Evolutionary conservation across 1,284 basidiomycete species (phyloP), one percentile per base, ranked within the genome.

Genomic region (Rhodotorula sp.): DNA sequence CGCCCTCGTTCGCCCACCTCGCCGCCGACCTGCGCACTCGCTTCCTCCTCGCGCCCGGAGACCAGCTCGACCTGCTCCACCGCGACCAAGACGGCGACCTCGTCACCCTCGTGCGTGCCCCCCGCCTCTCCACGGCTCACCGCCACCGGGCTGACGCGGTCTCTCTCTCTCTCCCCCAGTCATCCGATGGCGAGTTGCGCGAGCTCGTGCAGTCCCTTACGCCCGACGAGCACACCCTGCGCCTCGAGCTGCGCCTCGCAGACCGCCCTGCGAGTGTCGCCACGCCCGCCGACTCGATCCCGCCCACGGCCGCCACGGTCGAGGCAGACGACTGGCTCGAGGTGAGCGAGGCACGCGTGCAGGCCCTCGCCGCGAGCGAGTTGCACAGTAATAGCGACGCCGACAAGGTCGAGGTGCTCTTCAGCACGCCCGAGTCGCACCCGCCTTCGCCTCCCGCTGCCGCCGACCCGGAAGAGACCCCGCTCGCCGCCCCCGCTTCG

Each of bases 151-250:
- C 34, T 58, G 64, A 65, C 55, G 48, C 45, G 55, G 17, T 49
- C 9, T 7, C 53, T 42, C 61, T 21, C 23, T 2, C 55, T 4
- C 50, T 10, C 14, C 12, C 19, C 14, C 50, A 66, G 58, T 54
- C 65, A 3, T 60, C 57, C 19, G 58, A 66, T 52, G 44, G 48
- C 21, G 65, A 66, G 14, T 34, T 60, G 34, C 42, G 41, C 19
- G 65, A 66, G 50, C 25, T 60, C 16, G 21, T 66, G 17, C 27
- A 12, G 12, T 19, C 48, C 55, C 27, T 34, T 7, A 23, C 5
- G 21, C 16, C 14, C 10, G 45, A 25, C 45, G 27, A 8, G 45
- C 16, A 19, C 10, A 12, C 49, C 1, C 14, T 41, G 21, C 45
- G n/a, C 13, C 12, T 59, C 54, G 41, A 59, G 13, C 42, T 65